Base-by-base conservation (phyloP, 495 filamentous ascomycete species). In the Penicillium alfredii region DNA sequence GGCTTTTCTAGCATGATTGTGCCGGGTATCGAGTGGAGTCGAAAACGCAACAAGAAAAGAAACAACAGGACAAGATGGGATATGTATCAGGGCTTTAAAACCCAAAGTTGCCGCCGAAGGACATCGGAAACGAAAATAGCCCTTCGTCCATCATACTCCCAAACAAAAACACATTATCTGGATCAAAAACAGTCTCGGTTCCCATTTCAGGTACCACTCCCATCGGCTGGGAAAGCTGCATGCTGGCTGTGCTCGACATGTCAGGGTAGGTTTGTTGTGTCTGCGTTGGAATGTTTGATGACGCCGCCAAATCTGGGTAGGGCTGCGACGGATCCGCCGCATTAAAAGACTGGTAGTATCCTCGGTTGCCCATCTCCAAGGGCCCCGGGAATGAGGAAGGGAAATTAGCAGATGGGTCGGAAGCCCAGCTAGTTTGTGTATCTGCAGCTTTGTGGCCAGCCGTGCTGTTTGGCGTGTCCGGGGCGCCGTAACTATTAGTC, bases 71-170 rank as follows among this genome's bases (percentile, higher is more conserved):
- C n/a, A n/a, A n/a, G n/a, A n/a, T n/a, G n/a, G n/a, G n/a, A n/a
- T n/a, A n/a, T n/a, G n/a, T n/a, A n/a, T n/a, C n/a, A n/a, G n/a
- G n/a, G n/a, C n/a, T n/a, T n/a, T 42, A 53, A 18, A 49, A 24
- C 30, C 45, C 40, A 4, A 55, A 49, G 23, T 39, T 49, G 20
- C 40, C 44, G 20, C 61, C 56, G 25, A 56, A 45, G n/a, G 50
- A 24, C 21, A 61, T 43, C 12, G 63, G 60, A 17, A 68, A 49
- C 8, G 53, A 51, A 20, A 63, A 58, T 10, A 68, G 28, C 8
- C 57, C 57, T 29, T 64, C 61, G 6, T 63, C 65, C 30, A 68
- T 33, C 49, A 68, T 58, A 33, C 38, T 61, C 3, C 50, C 60
- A 36, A 70, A 23, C n/a, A 49, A 46, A 12, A 57, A 53, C 20